Percentiles rank a stretch among this genome's conserved stretches.
Conservation (phyloP, 331 rosid species). For the Prunus yedoensis region DNA sequence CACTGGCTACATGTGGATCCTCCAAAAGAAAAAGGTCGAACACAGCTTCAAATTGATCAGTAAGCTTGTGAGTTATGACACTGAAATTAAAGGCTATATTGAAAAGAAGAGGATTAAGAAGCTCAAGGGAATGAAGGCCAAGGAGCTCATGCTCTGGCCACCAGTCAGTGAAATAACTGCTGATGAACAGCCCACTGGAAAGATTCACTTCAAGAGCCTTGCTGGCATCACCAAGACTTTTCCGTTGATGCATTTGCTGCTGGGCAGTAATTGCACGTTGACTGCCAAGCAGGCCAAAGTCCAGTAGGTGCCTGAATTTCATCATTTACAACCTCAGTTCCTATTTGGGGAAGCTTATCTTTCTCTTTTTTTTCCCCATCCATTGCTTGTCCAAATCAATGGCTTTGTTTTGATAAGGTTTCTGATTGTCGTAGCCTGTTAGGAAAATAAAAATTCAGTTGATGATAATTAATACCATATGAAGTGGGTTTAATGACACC, state of each 20-base stretch:
- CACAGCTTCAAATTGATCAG: too few relatives aligned
- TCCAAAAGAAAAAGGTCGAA: too few relatives aligned
- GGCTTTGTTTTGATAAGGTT: background rate
- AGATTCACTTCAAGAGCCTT: too few relatives aligned
- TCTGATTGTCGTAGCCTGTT: background rate
- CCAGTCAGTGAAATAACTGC: too few relatives aligned
- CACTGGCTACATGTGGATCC: too few relatives aligned
- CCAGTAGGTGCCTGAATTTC: slow-evolving; percentile 1
- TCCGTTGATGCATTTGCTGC: slow-evolving; percentile 86
- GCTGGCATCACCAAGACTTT: slow-evolving; percentile 93
- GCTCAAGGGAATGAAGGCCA: too few relatives aligned
- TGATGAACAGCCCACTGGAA: too few relatives aligned
- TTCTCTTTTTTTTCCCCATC: background rate
- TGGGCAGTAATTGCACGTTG: slow-evolving; percentile 37
- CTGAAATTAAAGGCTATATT: too few relatives aligned
- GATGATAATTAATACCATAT: background rate
- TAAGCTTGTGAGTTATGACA: too few relatives aligned
- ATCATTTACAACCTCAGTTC: background rate
- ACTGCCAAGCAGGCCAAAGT: slow-evolving; percentile 5
- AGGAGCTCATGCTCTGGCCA: too few relatives aligned
- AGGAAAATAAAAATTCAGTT: background rate
- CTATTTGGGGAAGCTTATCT: background rate
- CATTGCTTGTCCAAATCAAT: slow-evolving; percentile 3
- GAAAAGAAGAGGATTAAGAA: too few relatives aligned
- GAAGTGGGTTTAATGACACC: background rate